Evolutionary conservation across 768 basidiomycete genomes (phyloP).

Genomic region (Trametes cubensis): DNA sequence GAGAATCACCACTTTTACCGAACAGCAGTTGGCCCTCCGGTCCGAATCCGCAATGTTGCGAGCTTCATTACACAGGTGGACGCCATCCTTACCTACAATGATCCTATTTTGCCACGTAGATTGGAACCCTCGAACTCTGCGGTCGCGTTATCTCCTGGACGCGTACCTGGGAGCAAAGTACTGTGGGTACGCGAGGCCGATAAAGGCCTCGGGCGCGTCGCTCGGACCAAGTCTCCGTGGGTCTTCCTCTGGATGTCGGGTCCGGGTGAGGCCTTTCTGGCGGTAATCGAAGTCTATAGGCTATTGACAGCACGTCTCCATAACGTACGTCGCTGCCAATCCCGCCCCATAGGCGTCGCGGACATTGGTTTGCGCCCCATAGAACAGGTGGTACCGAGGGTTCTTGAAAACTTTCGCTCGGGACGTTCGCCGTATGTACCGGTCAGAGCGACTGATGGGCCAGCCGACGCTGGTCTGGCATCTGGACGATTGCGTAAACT

Average conservation of each 20-base stretch:
- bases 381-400: not conserved
- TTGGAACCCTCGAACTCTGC: slow-evolving; percentile 8
- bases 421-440: slow-evolving; percentile 6
- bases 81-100: not conserved
- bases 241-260: slow-evolving; percentile 7
- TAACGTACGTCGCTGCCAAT: slow-evolving; percentile 12
- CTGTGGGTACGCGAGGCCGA: slow-evolving; percentile 5
- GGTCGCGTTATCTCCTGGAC: not conserved
- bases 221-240: slow-evolving; percentile 17
- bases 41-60: not conserved
- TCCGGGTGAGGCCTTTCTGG: slow-evolving; percentile 3
- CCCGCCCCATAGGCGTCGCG: not conserved
- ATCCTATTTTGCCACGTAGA: not conserved
- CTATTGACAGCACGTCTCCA: slow-evolving; percentile 15
- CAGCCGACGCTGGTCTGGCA: not conserved
- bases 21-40: not conserved
- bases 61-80: not conserved
- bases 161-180: slow-evolving; percentile 2
- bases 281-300: slow-evolving; percentile 14
- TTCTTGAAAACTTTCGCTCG: slow-evolving; percentile 14
- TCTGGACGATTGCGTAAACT: not conserved
- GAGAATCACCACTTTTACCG: not conserved
- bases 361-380: not conserved
- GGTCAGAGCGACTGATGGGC: not conserved
- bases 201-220: slow-evolving; percentile 3